Evolutionary conservation across 352 stramenopile species (phyloP), one percentile per base, ranked within the genome.

Genomic region (Globisporangium paroecandrum): DNA sequence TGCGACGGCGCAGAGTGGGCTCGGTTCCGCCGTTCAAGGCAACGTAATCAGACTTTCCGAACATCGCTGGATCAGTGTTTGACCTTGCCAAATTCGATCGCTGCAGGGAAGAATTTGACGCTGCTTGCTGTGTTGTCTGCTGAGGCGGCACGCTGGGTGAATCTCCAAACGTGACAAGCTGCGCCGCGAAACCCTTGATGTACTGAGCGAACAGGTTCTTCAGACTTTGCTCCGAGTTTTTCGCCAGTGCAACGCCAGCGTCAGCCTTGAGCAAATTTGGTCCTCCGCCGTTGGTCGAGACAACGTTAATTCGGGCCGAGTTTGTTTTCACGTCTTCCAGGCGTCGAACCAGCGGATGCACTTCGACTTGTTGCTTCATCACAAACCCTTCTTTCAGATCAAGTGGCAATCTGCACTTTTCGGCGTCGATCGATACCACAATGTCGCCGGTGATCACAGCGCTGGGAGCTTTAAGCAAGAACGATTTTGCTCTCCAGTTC

Each of bases 341-440:
- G 1, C 86, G 82, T 24, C 76, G 67, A 1, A 95, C 71, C 2
- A 89, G 70, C 1, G 79, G 83, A 13, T 88, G 69, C n/a, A 91
- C 67, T 24, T 95, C 87, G 13, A 90, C 69, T 25, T 88, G 72
- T 58, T 84, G 73, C 56, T 85, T 84, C 27, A 77, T 66, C 25
- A 95, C 82, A 58, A 93, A 93, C 0, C 71, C 82, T 66, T 95
- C 78, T 10, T 87, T 87, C 18, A 95, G 61, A 64, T 91, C 72
- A 29, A 95, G 60, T 13, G 75, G 56, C 9, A 93, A 34, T 24
- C 78, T 82, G 41, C 70, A 82, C 7, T 74, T 77, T 0, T 86
- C 73, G 0, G 77, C 29, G 58, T 93, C 77, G 58, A 91, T 69
- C 1, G 81, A 76, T 53, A 95, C 81, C 24, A 95, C 74, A 55